Evolutionary conservation across 371 early-diverging fungal genomes (phyloP).

Genomic region (Actinomortierella ambigua): DNA sequence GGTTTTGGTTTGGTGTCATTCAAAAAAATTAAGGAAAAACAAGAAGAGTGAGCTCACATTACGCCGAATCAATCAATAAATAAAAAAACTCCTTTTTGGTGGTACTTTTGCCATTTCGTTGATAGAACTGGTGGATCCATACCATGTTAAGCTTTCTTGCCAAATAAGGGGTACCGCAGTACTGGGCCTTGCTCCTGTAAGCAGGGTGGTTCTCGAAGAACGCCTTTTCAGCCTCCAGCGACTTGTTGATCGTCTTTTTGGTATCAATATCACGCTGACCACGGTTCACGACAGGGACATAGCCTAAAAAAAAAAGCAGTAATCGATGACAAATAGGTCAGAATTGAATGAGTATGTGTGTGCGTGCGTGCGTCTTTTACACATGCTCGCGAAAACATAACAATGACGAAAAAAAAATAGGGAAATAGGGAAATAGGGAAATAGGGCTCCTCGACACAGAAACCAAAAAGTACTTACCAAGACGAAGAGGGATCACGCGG

Average conservation of each 20-base stretch:
- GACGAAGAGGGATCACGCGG: slow-evolving; percentile 90
- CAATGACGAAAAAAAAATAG: slow-evolving; percentile 3
- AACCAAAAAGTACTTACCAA: slow-evolving; percentile 70
- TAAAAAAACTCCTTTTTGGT: too few relatives aligned
- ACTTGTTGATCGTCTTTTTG: slow-evolving; percentile 86
- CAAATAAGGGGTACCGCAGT: slow-evolving; percentile 98
- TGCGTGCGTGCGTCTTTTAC: too few relatives aligned
- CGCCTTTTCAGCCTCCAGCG: slow-evolving; percentile 86
- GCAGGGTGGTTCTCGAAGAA: slow-evolving; percentile 96
- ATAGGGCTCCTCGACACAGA: background rate
- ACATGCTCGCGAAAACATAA: background rate
- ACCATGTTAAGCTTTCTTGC: slow-evolving; percentile 95
- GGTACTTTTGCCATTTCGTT: too few relatives aligned
- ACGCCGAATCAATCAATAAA: too few relatives aligned
- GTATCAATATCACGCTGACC: slow-evolving; percentile 95
- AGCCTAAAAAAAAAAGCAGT: slow-evolving; percentile 54
- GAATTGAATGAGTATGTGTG: too few relatives aligned
- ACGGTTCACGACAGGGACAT: slow-evolving; percentile 91
- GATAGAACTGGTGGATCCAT: too few relatives aligned
- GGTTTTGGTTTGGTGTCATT: too few relatives aligned
- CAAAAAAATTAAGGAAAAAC: too few relatives aligned
- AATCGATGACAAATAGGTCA: background rate
- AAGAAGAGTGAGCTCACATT: too few relatives aligned
- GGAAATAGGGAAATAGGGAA: too few relatives aligned
- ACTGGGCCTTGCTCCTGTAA: slow-evolving; percentile 94